Evolutionary conservation across 108 stramenopile genomes (phyloP), one percentile per base, ranked within the genome.

Genomic region (Fragilaria radians): DNA sequence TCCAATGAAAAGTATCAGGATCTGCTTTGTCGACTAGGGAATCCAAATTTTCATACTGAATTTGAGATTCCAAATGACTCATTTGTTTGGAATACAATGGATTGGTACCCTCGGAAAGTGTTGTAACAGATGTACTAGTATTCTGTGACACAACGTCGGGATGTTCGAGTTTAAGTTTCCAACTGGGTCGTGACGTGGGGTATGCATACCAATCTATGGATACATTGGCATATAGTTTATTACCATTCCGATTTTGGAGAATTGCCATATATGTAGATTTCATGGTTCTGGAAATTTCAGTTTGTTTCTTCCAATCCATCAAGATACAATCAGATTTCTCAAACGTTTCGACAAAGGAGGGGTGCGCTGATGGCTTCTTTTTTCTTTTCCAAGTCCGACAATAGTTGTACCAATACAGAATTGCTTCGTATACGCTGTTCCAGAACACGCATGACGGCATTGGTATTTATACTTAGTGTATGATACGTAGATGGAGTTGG

Each of bases 1-100:
- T 77, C 87, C 87, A 88, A 49, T 88, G 81, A 66, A 67, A 88
- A 14, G 11, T 11, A 1, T 79, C 76, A 3, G 67, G 36, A 60
- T 88, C 82, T 19, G 73, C 72, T 11, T 68, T 66, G 48, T 67
- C 30, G 21, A 27, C 17, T 1, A 84, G 71, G 42, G 81, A 70
- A 32, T 76, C 54, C 17, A 77, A 61, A 28, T 80, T 57, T 21
- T 84, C 67, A 45, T 57, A 57, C 36, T 89, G 85, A 45, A 81
- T 70, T 28, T 62, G 59, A 23, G 54, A 61, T 58, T 84, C 74
- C 52, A 85, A 71, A 27, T 64, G 62, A 54, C 70, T 61, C 24
- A 80, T 66, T 4, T 53, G 31, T 9, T 71, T 66, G 58, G 81
- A 68, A 36, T 74, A 82, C 46, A 82, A 47, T 2, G 71, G 55